phyloP scores from a whole-genome alignment of 1,139 yeast genomes.

The Kodamaea fungicola region DNA sequence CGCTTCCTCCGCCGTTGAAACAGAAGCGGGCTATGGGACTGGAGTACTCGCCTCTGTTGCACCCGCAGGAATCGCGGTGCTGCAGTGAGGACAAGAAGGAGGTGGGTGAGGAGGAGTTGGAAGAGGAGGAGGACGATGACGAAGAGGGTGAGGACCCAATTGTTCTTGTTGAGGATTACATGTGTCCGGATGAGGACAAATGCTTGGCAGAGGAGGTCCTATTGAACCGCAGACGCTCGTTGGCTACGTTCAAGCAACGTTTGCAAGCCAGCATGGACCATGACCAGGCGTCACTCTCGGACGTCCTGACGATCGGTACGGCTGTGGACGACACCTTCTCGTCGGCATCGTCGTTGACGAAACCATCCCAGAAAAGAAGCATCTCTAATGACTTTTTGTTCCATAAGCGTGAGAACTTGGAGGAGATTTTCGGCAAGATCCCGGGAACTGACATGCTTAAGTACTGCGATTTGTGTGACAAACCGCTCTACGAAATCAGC shows the following conservation, averaged over 20 bases:
- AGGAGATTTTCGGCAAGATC: conserved; percentile 39
- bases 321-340: background rate
- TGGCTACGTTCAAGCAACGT: conserved; percentile 39
- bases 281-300: conserved; percentile 10
- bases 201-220: conserved; percentile 4
- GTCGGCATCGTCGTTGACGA: conserved; percentile 4
- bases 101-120: conserved; percentile 5
- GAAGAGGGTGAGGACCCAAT: conserved; percentile 45
- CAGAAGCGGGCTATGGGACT: conserved; percentile 9
- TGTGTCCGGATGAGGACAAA: conserved; percentile 14
- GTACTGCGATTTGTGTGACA: conserved; percentile 64
- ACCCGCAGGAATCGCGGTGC: background rate
- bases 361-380: conserved; percentile 13
- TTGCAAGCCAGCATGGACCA: conserved; percentile 9
- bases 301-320: conserved; percentile 10
- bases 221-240: conserved; percentile 29
- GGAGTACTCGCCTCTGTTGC: conserved; percentile 1
- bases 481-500: conserved; percentile 62
- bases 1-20: conserved; percentile 55
- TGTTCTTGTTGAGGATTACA: conserved; percentile 50
- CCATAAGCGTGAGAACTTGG: conserved; percentile 25
- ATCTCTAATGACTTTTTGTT: conserved; percentile 11
- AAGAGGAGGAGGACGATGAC: conserved; percentile 18
- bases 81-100: conserved; percentile 2
- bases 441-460: conserved; percentile 44